Percentiles rank a stretch among this genome's conserved stretches.
phyloP scores from a whole-genome alignment of 306 rosid genomes.

The Oxytropis ochrocephala region DNA sequence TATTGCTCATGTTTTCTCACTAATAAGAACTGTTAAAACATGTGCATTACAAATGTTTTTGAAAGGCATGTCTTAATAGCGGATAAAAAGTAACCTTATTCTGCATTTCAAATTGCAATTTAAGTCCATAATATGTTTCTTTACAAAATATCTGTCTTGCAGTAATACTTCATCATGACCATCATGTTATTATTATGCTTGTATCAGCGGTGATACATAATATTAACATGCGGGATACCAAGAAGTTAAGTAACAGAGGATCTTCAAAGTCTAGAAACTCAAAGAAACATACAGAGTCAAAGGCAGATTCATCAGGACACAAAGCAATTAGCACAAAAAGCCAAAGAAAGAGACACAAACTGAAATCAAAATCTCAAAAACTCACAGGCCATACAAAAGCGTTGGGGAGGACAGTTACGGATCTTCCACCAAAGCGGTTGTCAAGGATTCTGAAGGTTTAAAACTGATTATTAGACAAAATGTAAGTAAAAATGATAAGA shows the following conservation, averaged over 20 bases:
- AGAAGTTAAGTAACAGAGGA: constrained; percentile 34
- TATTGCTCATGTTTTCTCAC: background rate
- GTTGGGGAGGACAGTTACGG: constrained; percentile 27
- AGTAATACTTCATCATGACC: background rate
- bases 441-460: constrained; percentile 23
- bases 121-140: background rate
- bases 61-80: background rate
- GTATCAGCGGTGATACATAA: constrained; percentile 28
- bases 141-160: background rate
- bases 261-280: constrained; percentile 39
- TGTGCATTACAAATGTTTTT: background rate
- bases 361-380: constrained; percentile 36
- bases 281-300: constrained; percentile 29
- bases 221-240: constrained; percentile 47
- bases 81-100: background rate
- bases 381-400: constrained; percentile 27
- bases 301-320: too few species aligned
- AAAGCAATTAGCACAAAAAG: too few species aligned
- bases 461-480: constrained; percentile 27
- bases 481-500: constrained; percentile 26
- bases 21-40: background rate
- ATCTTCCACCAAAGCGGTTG: constrained; percentile 30
- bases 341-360: constrained; percentile 35
- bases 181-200: background rate
- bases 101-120: background rate